Base-by-base conservation (phyloP, 352 stramenopile species). In the Pythium biforme region DNA sequence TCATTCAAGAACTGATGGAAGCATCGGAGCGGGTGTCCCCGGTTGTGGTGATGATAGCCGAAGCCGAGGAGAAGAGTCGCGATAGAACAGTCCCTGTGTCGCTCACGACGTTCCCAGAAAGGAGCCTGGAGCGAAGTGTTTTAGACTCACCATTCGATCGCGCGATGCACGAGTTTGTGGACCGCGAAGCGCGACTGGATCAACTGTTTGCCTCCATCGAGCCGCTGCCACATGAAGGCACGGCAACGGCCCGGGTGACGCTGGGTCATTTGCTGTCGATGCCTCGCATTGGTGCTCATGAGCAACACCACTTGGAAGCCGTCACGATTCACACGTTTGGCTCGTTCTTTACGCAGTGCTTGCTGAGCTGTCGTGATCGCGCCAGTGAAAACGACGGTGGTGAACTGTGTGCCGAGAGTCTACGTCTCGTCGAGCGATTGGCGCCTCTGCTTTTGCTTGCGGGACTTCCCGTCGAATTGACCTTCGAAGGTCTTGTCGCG, bases 251-350 rank as follows among this genome's bases (percentile, higher is more conserved):
- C n/a, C 15, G 26, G 17, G 37, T 43, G 37, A 34, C 17, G 3
- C 10, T 47, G 6, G 23, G 5, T 12, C n/a, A 1, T 12, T 57
- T 34, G 22, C 23, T 64, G 12, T 34, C 25, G 17, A n/a, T 57
- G 17, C 47, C 56, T n/a, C 46, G 14, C 17, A 68, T 60, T 46
- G 20, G 2, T 17, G 15, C n/a, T 15, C 23, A 37, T 25, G 59
- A 31, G n/a, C 47, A 12, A 40, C 61, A 22, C 69, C 8, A 49
- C 46, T 63, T 26, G 39, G 61, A 62, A 59, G 45, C 53, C 61
- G 76, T 74, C 63, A 64, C 69, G 19, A 48, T 31, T 53, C 74
- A 83, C 48, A 88, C 77, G 3, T 89, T 89, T 56, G 80, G 80
- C 22, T 59, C 43, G 10, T 76, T 83, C 56, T 85, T 86, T 22